Evolutionary conservation across 1,284 basidiomycete genomes (phyloP), one percentile per base, ranked within the genome.

Genomic region (Cutaneotrichosporon dermatis): DNA sequence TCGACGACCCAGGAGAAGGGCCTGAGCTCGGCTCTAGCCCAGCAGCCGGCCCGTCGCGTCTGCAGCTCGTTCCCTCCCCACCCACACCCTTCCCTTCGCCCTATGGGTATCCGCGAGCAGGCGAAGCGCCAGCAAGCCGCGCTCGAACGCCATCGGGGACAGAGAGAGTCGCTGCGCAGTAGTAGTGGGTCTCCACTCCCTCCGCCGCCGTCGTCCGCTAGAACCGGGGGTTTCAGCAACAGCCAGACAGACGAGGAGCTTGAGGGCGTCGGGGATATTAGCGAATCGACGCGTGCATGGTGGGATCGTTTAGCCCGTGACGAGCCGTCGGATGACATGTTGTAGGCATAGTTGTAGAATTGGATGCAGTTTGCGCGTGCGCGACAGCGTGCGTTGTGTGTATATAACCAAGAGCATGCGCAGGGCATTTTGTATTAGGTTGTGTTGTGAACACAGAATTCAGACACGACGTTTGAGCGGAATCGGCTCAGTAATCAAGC

Each of bases 51-150:
- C 11, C 11, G 11, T 36, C 34, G 34, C 25, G 34, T 2, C 15
- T 71, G 12, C 44, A 37, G 10, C 61, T 54, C 8, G 69, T 74
- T 0, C 73, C 74, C 8, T 64, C 64, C 16, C 61, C 74, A 7
- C 74, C 74, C 62, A 40, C 74, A 76, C 59, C 74, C 74, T 0
- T 59, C 56, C 8, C 55, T 75, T 1, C 68, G 70, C 34, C 63
- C 68, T 0, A 67, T 68, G 2, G 74, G 74, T 2, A 59, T 74
- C 6, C 58, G 63, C 1, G 73, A 70, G 55, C 41, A 73, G 4
- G 37, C 63, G n/a, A 54, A 56, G 13, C 61, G 72, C n/a, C 57
- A 67, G 15, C 25, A 45, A 2, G 58, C 46, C 6, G 63, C 57
- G 5, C 58, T 59, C 54, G 53, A 35, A 2, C 63, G 60, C 1